Percentiles rank a stretch among this genome's conserved stretches.
phyloP scores from a whole-genome alignment of 208 protist species.

The Trypanosoma boissoni region DNA sequence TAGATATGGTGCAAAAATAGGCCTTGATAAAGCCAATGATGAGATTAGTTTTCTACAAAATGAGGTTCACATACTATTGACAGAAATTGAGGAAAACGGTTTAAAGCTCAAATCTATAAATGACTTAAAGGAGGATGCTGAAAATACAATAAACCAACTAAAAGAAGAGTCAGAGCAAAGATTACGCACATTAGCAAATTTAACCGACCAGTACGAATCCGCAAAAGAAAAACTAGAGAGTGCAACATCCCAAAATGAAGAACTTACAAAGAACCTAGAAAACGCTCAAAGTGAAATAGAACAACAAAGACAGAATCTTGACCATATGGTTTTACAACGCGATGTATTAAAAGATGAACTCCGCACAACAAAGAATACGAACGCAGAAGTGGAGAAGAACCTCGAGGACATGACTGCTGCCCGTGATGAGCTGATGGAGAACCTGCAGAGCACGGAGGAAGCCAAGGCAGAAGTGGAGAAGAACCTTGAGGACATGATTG shows the following conservation, averaged over 20 bases:
- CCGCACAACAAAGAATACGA: slow-evolving; percentile 11
- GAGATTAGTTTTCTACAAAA: slow-evolving; percentile 6
- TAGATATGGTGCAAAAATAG: slow-evolving; percentile 17
- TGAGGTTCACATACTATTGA: not conserved
- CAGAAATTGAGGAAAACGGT: not conserved
- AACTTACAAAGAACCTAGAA: slow-evolving; percentile 22
- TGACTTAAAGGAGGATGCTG: not conserved
- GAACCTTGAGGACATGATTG: not conserved
- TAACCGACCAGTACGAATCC: not conserved
- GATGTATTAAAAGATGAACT: slow-evolving; percentile 10
- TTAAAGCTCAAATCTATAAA: not conserved
- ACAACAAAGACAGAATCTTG: not conserved
- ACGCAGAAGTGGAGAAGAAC: slow-evolving; percentile 26
- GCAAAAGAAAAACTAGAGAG: slow-evolving; percentile 1
- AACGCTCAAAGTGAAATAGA: not conserved
- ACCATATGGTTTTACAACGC: not conserved
- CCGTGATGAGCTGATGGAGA: slow-evolving; percentile 26
- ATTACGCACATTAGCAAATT: too few species aligned
- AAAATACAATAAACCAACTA: too few species aligned
- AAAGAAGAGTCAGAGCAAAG: too few species aligned
- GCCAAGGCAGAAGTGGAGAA: slow-evolving; percentile 9
- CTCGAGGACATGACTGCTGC: slow-evolving; percentile 18
- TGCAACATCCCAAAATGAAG: slow-evolving; percentile 16
- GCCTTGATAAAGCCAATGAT: slow-evolving; percentile 27
- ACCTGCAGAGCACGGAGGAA: slow-evolving; percentile 4